Percentiles rank a stretch among this genome's conserved stretches.
Evolutionary conservation across 2,329 filamentous ascomycete genomes (phyloP).

Genomic region (Venturia aucupariae): DNA sequence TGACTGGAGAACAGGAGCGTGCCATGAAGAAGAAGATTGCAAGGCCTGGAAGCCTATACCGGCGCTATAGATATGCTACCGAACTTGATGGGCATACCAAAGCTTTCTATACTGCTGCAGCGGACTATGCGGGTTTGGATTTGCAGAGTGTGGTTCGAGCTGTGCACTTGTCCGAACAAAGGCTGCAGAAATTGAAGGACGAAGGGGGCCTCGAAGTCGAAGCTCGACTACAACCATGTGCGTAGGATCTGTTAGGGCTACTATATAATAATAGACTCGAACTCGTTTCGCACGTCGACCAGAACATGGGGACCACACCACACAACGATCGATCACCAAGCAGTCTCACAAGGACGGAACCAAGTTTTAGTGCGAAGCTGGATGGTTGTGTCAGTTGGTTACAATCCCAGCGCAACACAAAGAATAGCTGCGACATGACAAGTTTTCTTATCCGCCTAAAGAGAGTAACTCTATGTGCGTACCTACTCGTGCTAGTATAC

Average conservation of each 20-base stretch:
- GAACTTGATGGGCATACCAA: slow-evolving; percentile 39
- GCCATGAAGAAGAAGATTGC: slow-evolving; percentile 16
- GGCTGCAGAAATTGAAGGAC: slow-evolving; percentile 28
- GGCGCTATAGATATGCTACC: slow-evolving; percentile 37
- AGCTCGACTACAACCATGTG: neutral
- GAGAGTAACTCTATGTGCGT: no score
- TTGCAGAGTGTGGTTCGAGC: slow-evolving; percentile 41
- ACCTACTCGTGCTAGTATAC: no score
- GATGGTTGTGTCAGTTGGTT: no score
- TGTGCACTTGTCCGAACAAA: slow-evolving; percentile 40
- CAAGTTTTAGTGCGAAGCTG: no score
- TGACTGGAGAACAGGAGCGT: slow-evolving; percentile 24
- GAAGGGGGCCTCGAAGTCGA: slow-evolving; percentile 22
- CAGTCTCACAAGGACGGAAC: no score
- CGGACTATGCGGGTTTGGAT: slow-evolving; percentile 38
- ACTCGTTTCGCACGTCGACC: neutral
- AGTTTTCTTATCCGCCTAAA: no score
- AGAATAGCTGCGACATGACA: no score
- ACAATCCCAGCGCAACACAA: no score
- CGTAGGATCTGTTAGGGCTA: neutral
- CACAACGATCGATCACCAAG: no score
- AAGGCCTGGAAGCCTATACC: slow-evolving; percentile 43
- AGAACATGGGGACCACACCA: no score
- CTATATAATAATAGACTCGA: neutral
- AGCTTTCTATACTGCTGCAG: slow-evolving; percentile 43